phyloP scores from a whole-genome alignment of 106 monocot species.

The Phalaenopsis aphrodite region DNA sequence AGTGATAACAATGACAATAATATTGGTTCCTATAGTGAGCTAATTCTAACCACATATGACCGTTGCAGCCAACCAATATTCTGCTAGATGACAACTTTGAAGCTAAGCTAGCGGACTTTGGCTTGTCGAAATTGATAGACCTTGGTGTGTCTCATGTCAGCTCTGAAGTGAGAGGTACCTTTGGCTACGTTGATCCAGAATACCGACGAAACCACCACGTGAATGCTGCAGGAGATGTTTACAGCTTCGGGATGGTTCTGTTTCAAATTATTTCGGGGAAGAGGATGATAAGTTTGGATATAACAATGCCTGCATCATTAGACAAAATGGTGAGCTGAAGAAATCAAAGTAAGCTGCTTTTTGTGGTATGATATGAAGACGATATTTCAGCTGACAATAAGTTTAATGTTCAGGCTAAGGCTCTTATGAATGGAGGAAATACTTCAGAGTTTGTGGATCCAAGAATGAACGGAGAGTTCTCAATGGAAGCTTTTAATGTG shows the following conservation, averaged over 20 bases:
- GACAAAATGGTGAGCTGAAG: constrained; percentile 27
- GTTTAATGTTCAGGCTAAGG: constrained; percentile 20
- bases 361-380: not conserved
- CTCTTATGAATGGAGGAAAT: constrained; percentile 18
- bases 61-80: constrained; percentile 33
- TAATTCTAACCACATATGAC: not conserved
- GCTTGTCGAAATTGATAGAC: constrained; percentile 44
- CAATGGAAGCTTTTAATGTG: constrained; percentile 35
- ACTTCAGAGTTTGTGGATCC: constrained; percentile 41
- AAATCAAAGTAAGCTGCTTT: not conserved
- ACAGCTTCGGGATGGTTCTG: constrained; percentile 52
- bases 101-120: constrained; percentile 49
- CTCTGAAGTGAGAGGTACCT: constrained; percentile 52
- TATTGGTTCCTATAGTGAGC: not conserved
- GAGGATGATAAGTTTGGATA: constrained; percentile 32
- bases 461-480: constrained; percentile 27
- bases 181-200: constrained; percentile 47
- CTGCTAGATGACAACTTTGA: constrained; percentile 40
- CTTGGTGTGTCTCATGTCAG: constrained; percentile 35
- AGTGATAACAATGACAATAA: not conserved
- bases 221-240: constrained; percentile 41
- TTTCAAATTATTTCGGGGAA: constrained; percentile 44
- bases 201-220: constrained; percentile 42
- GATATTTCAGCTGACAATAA: not conserved
- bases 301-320: constrained; percentile 26